phyloP scores from a whole-genome alignment of 768 basidiomycete species.

The Agrocybe pediades region DNA sequence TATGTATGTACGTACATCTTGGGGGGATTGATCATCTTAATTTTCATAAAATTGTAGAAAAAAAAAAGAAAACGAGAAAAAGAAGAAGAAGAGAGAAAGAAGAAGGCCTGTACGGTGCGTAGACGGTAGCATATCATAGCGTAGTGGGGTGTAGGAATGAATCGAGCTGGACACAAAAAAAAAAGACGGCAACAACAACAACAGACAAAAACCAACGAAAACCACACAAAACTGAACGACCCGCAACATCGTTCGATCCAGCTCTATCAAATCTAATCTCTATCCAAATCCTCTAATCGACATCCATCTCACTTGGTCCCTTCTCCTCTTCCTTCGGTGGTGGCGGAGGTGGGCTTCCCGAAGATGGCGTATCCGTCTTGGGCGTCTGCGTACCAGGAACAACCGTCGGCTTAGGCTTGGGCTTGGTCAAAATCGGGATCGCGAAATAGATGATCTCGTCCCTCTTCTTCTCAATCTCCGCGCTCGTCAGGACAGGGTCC shows the following conservation, averaged over 20 bases:
- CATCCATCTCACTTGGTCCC: slow-evolving; percentile 81
- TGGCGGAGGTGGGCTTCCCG: slow-evolving; percentile 27
- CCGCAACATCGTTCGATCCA: too few relatives aligned
- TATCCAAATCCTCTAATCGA: slow-evolving; percentile 55
- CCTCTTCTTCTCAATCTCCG: slow-evolving; percentile 86
- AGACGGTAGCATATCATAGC: slow-evolving; percentile 4
- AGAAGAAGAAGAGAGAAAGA: not conserved
- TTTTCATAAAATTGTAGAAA: not conserved
- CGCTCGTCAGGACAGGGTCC: slow-evolving; percentile 78
- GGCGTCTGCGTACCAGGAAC: slow-evolving; percentile 67
- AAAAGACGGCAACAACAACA: too few relatives aligned
- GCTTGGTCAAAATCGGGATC: slow-evolving; percentile 86
- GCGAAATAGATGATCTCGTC: slow-evolving; percentile 93
- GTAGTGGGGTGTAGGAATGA: not conserved
- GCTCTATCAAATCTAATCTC: not conserved
- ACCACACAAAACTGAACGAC: not conserved
- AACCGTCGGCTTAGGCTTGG: slow-evolving; percentile 86
- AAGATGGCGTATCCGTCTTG: slow-evolving; percentile 49
- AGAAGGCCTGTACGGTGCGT: not conserved
- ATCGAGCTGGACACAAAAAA: not conserved
- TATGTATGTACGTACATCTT: not conserved
- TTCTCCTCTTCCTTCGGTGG: slow-evolving; percentile 27
- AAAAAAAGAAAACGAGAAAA: not conserved
- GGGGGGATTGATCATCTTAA: not conserved
- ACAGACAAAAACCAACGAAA: not conserved